These are phyloP conservation scores for Termitomyces sp. DNA, from an alignment of 768 basidiomycete species.

Conservation along the genomic window DNA sequence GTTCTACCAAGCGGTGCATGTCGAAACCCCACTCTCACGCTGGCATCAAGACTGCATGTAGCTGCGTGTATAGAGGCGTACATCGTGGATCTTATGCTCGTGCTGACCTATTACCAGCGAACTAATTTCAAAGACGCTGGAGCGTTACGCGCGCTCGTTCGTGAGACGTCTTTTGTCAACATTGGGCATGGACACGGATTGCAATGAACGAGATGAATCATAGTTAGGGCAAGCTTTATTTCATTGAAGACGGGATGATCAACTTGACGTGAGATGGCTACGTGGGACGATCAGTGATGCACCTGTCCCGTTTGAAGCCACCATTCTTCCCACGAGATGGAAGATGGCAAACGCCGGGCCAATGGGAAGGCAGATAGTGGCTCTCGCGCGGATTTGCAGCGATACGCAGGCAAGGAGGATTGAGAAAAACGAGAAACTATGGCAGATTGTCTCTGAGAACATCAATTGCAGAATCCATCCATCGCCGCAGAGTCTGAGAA, in stretches of 20 bases:
- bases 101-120: conserved; percentile 1
- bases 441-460: conserved; percentile 9
- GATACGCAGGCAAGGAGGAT: conserved; percentile 6
- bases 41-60: neutral
- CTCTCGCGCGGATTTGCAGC: conserved; percentile 18
- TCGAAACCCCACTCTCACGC: neutral
- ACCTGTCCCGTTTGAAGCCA: too few relatives aligned
- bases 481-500: neutral
- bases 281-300: too few relatives aligned
- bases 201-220: neutral
- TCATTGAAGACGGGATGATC: too few relatives aligned
- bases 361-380: conserved; percentile 21
- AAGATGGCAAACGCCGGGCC: conserved; percentile 35
- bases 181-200: neutral
- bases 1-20: conserved; percentile 1
- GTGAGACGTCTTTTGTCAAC: neutral
- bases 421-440: conserved; percentile 7
- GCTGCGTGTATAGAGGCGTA: conserved; percentile 11
- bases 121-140: neutral
- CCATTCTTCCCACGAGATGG: too few relatives aligned
- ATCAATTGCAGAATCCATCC: neutral
- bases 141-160: neutral
- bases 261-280: too few relatives aligned
- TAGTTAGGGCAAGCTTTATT: neutral
- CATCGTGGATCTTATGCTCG: conserved; percentile 14